These are phyloP conservation scores for Labyrinthula sp. DNA, from an alignment of 352 stramenopile genomes.

Conservation along the genomic window DNA sequence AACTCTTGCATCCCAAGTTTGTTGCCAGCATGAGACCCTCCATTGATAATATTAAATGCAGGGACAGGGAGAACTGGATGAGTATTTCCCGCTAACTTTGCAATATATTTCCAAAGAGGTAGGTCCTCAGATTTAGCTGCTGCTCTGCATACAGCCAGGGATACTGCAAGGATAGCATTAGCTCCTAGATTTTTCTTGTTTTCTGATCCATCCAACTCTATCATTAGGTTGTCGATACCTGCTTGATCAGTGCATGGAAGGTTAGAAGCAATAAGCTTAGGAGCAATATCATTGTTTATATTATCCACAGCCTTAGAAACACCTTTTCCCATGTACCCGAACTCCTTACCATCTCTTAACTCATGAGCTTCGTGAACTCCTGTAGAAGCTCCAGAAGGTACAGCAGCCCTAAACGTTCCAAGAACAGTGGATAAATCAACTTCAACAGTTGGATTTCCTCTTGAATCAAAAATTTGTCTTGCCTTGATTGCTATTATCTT, in stretches of 20 bases:
- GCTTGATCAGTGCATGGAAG: constrained; percentile 84
- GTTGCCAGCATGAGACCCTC: constrained; percentile 90
- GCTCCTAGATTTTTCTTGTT: constrained; percentile 96
- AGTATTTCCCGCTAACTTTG: constrained; percentile 84
- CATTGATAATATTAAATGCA: constrained; percentile 99
- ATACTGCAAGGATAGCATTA: constrained; percentile 95
- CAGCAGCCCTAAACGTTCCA: constrained; percentile 72
- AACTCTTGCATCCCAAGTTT: constrained; percentile 98
- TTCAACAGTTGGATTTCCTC: constrained; percentile 92
- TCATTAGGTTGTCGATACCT: constrained; percentile 83
- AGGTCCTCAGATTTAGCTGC: constrained; percentile 77
- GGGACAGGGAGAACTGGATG: constrained; percentile 70
- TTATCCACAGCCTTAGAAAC: constrained; percentile 89
- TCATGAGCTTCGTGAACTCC: constrained; percentile 87
- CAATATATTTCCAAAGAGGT: constrained; percentile 91
- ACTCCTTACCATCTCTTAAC: constrained; percentile 80
- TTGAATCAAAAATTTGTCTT: constrained; percentile 91
- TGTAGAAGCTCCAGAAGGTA: constrained; percentile 80
- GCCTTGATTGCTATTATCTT: constrained; percentile 58
- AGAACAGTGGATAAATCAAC: constrained; percentile 77
- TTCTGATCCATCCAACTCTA: constrained; percentile 82
- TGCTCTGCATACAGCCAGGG: constrained; percentile 66
- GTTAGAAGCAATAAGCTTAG: constrained; percentile 69
- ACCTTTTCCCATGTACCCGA: constrained; percentile 89
- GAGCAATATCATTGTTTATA: constrained; percentile 88